These are phyloP conservation scores for Nemania bipapillata DNA, from an alignment of 2,329 filamentous ascomycete species.

Conservation along the genomic window DNA sequence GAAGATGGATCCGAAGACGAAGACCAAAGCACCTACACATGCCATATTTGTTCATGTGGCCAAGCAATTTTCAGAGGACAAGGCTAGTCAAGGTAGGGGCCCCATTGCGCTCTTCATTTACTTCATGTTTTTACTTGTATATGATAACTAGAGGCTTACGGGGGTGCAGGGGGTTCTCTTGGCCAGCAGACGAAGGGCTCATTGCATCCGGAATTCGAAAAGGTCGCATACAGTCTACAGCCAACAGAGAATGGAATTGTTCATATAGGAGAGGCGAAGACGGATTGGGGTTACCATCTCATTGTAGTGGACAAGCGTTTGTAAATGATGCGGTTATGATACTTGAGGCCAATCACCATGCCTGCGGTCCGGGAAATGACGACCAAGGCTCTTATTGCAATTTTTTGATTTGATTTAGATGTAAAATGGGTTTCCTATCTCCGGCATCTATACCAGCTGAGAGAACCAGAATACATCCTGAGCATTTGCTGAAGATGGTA, in stretches of 20 bases:
- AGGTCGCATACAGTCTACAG: slow-evolving; percentile 72
- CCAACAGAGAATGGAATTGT: slow-evolving; percentile 63
- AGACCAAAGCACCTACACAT: slow-evolving; percentile 54
- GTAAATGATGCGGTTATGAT: slow-evolving; percentile 46
- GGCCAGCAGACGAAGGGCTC: slow-evolving; percentile 78
- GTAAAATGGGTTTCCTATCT: slow-evolving; percentile 44
- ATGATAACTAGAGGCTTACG: slow-evolving; percentile 9
- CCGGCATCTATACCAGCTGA: slow-evolving; percentile 58
- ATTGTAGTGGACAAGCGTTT: slow-evolving; percentile 76
- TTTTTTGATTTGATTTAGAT: slow-evolving; percentile 57
- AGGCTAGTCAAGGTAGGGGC: slow-evolving; percentile 70
- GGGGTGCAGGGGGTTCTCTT: slow-evolving; percentile 69
- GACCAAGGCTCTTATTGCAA: slow-evolving; percentile 39
- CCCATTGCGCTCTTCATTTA: neutral
- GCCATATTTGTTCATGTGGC: slow-evolving; percentile 76
- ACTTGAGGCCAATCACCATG: slow-evolving; percentile 1
- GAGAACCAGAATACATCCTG: slow-evolving; percentile 56
- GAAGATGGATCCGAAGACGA: slow-evolving; percentile 62
- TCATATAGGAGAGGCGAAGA: slow-evolving; percentile 74
- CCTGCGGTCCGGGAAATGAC: slow-evolving; percentile 3
- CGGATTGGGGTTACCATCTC: slow-evolving; percentile 80
- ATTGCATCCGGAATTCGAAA: slow-evolving; percentile 75
- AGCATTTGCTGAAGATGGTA: slow-evolving; percentile 44
- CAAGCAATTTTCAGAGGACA: slow-evolving; percentile 78
- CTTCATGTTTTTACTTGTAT: neutral